Base-by-base conservation (phyloP, 2,329 filamentous ascomycete genomes). In the Trichoderma sp. region DNA sequence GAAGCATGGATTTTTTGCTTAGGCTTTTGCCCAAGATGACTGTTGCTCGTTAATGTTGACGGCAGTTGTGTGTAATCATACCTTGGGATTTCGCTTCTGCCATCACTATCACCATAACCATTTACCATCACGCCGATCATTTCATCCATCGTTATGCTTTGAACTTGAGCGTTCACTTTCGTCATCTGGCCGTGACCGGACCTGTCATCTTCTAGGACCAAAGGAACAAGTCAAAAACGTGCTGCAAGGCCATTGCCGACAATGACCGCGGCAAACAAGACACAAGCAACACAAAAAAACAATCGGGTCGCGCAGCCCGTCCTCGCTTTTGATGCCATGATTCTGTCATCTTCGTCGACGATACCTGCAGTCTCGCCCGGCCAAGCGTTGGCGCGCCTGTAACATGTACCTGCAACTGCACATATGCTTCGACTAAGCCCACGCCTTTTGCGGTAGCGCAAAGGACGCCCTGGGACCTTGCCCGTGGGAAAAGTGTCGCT, bases 341-440 rank as follows among this genome's bases (percentile, higher is more conserved):
- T 65, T 62, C 32, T 62, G 21, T 62, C 58, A 62, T 62, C 58
- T 62, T 32, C 58, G 58, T 62, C 47, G 47, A 43, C 51, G 51
- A 57, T 56, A 67, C 60, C 60, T 57, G 64, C 47, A 34, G 18
- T 26, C 24, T 36, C 47, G 64, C 64, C 64, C 64, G 64, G 51
- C 30, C 32, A 36, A 18, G 64, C 64, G 34, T 51, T 9, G 11
- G 32, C 47, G 11, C 8, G 30, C 47, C 21, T 56, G 64, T 67
- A 67, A 67, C 47, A 39, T 39, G 24, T 39, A 60, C 57, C 57
- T 60, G 8, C 15, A 32, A 43, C 39, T 12, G 61, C 36, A 36
- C 21, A 26, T 21, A 34, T 12, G 63, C 63, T 66, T 66, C 30
- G n/a, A 28, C 47, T 67, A 67, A 67, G 64, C 30, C 30, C 63